Conservation (phyloP, 495 filamentous ascomycete genomes). For the Sphaerosporella brunnea region DNA sequence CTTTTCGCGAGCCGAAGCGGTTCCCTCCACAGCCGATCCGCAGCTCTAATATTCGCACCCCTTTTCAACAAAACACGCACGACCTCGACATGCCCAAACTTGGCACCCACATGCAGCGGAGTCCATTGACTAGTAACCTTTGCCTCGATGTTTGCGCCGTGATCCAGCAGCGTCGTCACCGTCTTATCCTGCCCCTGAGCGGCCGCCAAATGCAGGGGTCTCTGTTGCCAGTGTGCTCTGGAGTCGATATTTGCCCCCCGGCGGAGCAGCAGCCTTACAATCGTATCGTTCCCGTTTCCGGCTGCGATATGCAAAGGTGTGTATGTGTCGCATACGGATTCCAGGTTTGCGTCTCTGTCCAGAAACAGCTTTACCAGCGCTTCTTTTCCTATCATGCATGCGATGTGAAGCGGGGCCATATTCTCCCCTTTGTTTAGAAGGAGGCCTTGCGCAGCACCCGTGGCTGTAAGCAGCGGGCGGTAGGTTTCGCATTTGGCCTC, state of each 20-base stretch:
- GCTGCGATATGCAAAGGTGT: slow-evolving; percentile 8
- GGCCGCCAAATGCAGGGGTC: slow-evolving; percentile 13
- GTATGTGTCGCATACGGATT: background rate
- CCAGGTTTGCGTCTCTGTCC: slow-evolving; percentile 5
- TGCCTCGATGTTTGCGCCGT: slow-evolving; percentile 15
- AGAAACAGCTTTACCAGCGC: slow-evolving; percentile 34
- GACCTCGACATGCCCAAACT: slow-evolving; percentile 10
- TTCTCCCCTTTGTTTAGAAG: slow-evolving; percentile 26
- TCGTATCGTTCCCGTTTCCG: background rate
- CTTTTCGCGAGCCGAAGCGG: slow-evolving; percentile 12
- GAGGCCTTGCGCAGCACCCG: slow-evolving; percentile 17
- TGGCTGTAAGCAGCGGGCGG: background rate
- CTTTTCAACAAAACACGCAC: slow-evolving; percentile 17
- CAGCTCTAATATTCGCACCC: slow-evolving; percentile 14
- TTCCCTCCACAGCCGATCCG: slow-evolving; percentile 3
- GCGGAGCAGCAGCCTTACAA: slow-evolving; percentile 8
- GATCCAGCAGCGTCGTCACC: slow-evolving; percentile 12
- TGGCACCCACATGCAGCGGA: slow-evolving; percentile 18
- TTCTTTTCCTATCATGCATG: slow-evolving; percentile 30
- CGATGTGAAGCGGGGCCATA: slow-evolving; percentile 4
- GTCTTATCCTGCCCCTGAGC: slow-evolving; percentile 12
- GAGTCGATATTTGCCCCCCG: slow-evolving; percentile 9
- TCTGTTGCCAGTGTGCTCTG: slow-evolving; percentile 11
- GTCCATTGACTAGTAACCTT: slow-evolving; percentile 8
- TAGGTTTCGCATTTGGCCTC: background rate